phyloP scores from a whole-genome alignment of 2,329 filamentous ascomycete genomes.

The Cladosporium sp. region DNA sequence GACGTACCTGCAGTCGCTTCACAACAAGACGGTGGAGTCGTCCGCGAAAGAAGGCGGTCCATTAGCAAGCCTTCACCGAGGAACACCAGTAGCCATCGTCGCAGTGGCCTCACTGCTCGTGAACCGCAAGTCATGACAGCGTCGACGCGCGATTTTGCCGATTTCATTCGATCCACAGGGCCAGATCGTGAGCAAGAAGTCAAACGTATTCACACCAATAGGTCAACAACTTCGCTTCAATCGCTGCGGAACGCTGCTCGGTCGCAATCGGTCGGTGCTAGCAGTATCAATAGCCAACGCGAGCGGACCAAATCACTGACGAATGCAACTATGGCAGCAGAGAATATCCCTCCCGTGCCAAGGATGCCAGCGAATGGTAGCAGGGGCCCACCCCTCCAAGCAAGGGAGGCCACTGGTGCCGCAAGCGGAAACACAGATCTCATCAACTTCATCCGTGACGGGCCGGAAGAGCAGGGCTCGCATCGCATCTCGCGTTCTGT shows the following conservation, averaged over 20 bases:
- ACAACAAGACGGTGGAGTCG: background rate
- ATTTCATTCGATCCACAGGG: slow-evolving; percentile 84
- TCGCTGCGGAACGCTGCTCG: slow-evolving; percentile 18
- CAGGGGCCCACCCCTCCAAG: slow-evolving; percentile 23
- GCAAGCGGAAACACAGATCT: slow-evolving; percentile 74
- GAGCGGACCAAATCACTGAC: slow-evolving; percentile 16
- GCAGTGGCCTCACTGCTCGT: slow-evolving; percentile 50
- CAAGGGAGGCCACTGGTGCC: slow-evolving; percentile 56
- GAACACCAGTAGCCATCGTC: slow-evolving; percentile 28
- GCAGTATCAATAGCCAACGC: background rate
- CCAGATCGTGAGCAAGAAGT: slow-evolving; percentile 42
- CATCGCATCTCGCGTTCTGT: slow-evolving; percentile 77
- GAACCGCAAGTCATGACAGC: slow-evolving; percentile 69
- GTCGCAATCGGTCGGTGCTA: slow-evolving; percentile 22
- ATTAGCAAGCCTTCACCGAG: slow-evolving; percentile 28
- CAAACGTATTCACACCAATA: slow-evolving; percentile 18
- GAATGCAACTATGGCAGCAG: slow-evolving; percentile 8
- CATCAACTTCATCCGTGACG: slow-evolving; percentile 91
- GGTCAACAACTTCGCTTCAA: slow-evolving; percentile 25
- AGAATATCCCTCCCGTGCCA: slow-evolving; percentile 27
- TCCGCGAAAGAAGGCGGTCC: slow-evolving; percentile 23
- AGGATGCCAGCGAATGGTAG: slow-evolving; percentile 16
- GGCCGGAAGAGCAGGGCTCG: slow-evolving; percentile 57
- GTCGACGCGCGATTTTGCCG: slow-evolving; percentile 76
- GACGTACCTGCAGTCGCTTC: slow-evolving; percentile 13